Evolutionary conservation across 495 filamentous ascomycete genomes (phyloP).

Genomic region (Oidiodendron maius): DNA sequence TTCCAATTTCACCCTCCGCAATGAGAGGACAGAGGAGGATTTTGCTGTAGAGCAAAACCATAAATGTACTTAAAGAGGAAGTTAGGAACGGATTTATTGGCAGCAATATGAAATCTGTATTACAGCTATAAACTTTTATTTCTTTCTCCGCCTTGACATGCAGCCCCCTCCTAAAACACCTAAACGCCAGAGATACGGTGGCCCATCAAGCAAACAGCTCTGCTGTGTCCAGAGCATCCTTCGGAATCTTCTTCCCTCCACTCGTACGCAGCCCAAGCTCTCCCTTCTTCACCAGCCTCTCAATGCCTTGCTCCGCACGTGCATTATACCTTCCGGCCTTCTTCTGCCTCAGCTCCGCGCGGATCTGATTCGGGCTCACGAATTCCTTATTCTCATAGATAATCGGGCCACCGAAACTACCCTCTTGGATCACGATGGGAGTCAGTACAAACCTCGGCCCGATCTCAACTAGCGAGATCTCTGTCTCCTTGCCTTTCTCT

Average conservation of each 20-base stretch:
- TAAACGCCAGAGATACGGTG: too few relatives aligned
- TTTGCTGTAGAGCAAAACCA: too few relatives aligned
- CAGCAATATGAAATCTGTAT: too few relatives aligned
- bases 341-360: constrained; percentile 65
- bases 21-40: too few relatives aligned
- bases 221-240: constrained; percentile 71
- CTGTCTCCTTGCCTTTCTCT: constrained; percentile 47
- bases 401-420: constrained; percentile 90
- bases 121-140: too few relatives aligned
- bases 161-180: too few relatives aligned
- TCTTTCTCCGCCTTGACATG: too few relatives aligned
- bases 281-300: constrained; percentile 66
- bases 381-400: constrained; percentile 99
- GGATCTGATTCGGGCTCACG: constrained; percentile 90
- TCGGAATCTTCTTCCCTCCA: constrained; percentile 48
- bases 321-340: constrained; percentile 71
- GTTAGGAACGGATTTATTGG: too few relatives aligned
- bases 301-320: constrained; percentile 65
- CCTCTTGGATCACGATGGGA: constrained; percentile 92
- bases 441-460: constrained; percentile 93
- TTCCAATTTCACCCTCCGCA: too few relatives aligned
- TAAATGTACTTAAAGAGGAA: too few relatives aligned
- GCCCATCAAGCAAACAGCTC: constrained; percentile 73
- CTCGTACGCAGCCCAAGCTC: constrained; percentile 67
- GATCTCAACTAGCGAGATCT: constrained; percentile 84